These are phyloP conservation scores for Candida smagusa DNA, from an alignment of 1,139 yeast species.

Conservation along the genomic window DNA sequence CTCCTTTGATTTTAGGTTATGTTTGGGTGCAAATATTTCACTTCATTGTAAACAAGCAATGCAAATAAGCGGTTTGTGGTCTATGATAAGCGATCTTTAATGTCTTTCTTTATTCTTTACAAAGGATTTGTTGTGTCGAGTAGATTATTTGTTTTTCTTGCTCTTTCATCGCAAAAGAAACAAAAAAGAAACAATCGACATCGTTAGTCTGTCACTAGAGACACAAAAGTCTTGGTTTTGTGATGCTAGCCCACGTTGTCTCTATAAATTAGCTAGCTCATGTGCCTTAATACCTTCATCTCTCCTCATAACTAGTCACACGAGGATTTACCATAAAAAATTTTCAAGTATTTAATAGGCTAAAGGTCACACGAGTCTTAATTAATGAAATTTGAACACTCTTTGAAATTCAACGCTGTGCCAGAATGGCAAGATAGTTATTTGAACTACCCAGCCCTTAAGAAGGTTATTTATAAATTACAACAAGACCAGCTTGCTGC, in stretches of 20 bases:
- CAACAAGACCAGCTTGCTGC: slow-evolving; percentile 34
- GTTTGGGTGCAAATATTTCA: too few relatives aligned
- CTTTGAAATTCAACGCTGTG: slow-evolving; percentile 73
- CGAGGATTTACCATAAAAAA: too few relatives aligned
- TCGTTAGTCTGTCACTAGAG: neutral
- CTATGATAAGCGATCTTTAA: too few relatives aligned
- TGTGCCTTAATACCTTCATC: neutral
- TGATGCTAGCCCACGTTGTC: slow-evolving; percentile 7
- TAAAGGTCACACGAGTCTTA: slow-evolving; percentile 9
- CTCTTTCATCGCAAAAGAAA: too few relatives aligned
- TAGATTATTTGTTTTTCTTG: too few relatives aligned
- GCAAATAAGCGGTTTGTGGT: too few relatives aligned
- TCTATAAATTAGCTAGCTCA: neutral
- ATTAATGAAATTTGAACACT: slow-evolving; percentile 68
- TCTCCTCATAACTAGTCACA: too few relatives aligned
- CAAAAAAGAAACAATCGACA: too few relatives aligned
- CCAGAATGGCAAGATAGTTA: slow-evolving; percentile 77
- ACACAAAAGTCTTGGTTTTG: slow-evolving; percentile 1
- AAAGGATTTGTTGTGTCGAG: too few relatives aligned
- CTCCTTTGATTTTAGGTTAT: too few relatives aligned
- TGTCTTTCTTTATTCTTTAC: too few relatives aligned
- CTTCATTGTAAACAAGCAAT: too few relatives aligned
- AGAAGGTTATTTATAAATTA: slow-evolving; percentile 53
- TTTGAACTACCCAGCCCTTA: slow-evolving; percentile 61
- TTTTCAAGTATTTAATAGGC: neutral